phyloP scores from a whole-genome alignment of 2,329 filamentous ascomycete species.

The Diaporthe helianthi region DNA sequence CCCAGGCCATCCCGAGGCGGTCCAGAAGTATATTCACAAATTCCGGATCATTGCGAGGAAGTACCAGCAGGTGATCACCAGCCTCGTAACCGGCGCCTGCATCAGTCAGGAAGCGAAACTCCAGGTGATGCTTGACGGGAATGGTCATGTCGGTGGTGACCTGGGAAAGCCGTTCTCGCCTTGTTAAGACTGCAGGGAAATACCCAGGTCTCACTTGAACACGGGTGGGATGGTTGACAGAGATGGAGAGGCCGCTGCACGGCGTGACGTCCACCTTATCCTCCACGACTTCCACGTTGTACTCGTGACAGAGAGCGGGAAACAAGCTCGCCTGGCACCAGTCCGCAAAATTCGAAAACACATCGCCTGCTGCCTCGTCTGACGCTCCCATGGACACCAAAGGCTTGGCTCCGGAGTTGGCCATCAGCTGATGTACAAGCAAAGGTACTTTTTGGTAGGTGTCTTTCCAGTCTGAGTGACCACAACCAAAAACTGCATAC shows the following conservation, averaged over 20 bases:
- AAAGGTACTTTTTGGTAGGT: neutral
- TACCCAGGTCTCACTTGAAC: slow-evolving; percentile 3
- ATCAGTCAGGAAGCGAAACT: neutral
- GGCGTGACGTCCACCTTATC: neutral
- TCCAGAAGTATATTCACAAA: neutral
- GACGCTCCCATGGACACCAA: neutral
- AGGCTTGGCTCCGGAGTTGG: neutral
- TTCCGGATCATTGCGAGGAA: neutral
- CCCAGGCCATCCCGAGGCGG: slow-evolving; percentile 1
- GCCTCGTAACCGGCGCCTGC: neutral
- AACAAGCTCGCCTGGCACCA: neutral
- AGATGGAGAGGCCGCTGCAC: neutral
- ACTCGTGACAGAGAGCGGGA: neutral
- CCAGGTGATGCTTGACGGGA: slow-evolving; percentile 3
- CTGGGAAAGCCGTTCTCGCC: neutral
- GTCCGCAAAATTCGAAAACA: neutral
- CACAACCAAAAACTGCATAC: neutral
- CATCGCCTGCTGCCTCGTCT: neutral
- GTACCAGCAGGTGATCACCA: slow-evolving; percentile 6
- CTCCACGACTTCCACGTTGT: neutral
- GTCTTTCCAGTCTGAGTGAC: slow-evolving; percentile 1
- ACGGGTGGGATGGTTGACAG: neutral
- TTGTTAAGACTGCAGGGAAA: neutral
- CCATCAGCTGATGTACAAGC: neutral
- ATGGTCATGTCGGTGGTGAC: neutral